phyloP scores from a whole-genome alignment of 495 filamentous ascomycete genomes.

The Clavariopsis aquatica region DNA sequence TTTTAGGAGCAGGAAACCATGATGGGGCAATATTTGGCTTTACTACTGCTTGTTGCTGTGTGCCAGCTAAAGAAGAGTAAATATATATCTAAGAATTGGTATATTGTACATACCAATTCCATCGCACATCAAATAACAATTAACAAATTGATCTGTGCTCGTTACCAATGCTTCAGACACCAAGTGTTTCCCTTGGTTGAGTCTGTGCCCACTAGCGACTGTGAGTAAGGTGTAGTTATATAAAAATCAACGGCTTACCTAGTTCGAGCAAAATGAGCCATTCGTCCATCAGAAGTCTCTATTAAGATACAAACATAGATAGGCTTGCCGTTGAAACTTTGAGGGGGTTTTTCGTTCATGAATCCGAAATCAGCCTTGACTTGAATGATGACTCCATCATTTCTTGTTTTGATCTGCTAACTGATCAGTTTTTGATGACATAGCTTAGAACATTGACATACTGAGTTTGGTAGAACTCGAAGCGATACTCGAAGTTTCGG shows the following conservation, averaged over 20 bases:
- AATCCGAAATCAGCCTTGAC: constrained; percentile 72
- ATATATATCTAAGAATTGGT: neutral
- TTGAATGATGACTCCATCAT: constrained; percentile 55
- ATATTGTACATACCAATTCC: constrained; percentile 64
- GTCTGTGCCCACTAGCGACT: constrained; percentile 58
- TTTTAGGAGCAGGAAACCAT: constrained; percentile 51
- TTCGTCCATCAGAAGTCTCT: constrained; percentile 70
- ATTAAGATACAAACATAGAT: constrained; percentile 74
- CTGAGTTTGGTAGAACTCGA: constrained; percentile 53
- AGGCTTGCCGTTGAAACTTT: constrained; percentile 60
- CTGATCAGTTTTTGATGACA: constrained; percentile 1
- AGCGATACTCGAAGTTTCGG: constrained; percentile 68
- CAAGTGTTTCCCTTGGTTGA: constrained; percentile 64
- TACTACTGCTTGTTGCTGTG: constrained; percentile 61
- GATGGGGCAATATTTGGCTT: constrained; percentile 61
- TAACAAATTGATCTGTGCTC: constrained; percentile 58
- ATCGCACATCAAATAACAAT: constrained; percentile 81
- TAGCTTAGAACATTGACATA: constrained; percentile 37
- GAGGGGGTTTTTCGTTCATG: constrained; percentile 65
- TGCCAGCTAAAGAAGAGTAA: constrained; percentile 63
- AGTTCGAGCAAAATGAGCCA: constrained; percentile 77
- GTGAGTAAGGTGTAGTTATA: constrained; percentile 32
- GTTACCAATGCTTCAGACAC: constrained; percentile 62
- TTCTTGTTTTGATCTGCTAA: constrained; percentile 40
- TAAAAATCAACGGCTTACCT: constrained; percentile 41